Percentiles rank a stretch among this genome's conserved stretches.
phyloP scores from a whole-genome alignment of 352 stramenopile species.

The Phytophthora gonapodyides region DNA sequence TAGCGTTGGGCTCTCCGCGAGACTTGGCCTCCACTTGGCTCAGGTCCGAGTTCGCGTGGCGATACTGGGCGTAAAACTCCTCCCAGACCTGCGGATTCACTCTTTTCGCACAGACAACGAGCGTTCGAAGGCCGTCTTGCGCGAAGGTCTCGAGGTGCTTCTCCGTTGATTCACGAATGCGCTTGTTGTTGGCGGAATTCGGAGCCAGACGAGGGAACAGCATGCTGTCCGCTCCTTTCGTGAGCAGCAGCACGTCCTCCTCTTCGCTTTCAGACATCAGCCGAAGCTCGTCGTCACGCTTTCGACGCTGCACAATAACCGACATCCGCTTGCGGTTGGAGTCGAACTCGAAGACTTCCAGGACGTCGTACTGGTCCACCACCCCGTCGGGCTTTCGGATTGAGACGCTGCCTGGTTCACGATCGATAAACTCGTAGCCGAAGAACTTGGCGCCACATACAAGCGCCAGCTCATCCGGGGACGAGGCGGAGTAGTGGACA shows the following conservation, averaged over 20 bases:
- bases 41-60: conserved; percentile 59
- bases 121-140: conserved; percentile 85
- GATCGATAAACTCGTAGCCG: conserved; percentile 79
- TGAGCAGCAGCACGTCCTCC: conserved; percentile 76
- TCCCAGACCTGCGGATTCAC: conserved; percentile 66
- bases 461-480: conserved; percentile 84
- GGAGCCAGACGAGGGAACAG: conserved; percentile 78
- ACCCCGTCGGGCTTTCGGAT: conserved; percentile 63
- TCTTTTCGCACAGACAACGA: conserved; percentile 80
- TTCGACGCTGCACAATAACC: conserved; percentile 76
- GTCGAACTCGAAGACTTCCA: conserved; percentile 95
- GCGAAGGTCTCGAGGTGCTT: conserved; percentile 84
- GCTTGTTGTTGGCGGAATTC: conserved; percentile 43
- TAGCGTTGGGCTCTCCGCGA: conserved; percentile 59
- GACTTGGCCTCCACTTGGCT: conserved; percentile 75
- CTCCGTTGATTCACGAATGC: conserved; percentile 51
- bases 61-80: conserved; percentile 71
- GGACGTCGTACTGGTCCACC: conserved; percentile 85
- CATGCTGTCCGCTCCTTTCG: conserved; percentile 83
- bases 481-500: conserved; percentile 90
- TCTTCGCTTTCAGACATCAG: conserved; percentile 70
- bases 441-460: conserved; percentile 88
- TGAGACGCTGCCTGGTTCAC: conserved; percentile 69
- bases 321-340: conserved; percentile 89
- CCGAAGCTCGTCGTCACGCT: conserved; percentile 73